These are phyloP conservation scores for Nephromyces sp. DNA, from an alignment of 169 alveolate genomes.

Conservation along the genomic window DNA sequence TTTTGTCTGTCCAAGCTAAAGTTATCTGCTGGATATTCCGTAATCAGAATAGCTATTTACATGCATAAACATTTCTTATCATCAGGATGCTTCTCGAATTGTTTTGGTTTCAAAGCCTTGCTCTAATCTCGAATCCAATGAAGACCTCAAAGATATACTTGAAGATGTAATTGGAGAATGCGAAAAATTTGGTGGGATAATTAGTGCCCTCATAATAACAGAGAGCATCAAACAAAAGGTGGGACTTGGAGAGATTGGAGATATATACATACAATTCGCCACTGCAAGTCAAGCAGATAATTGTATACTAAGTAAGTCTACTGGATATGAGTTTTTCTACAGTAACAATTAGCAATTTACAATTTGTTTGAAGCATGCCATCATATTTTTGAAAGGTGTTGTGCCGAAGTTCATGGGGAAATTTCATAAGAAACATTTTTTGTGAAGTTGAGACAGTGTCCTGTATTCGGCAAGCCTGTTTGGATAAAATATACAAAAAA, in stretches of 20 bases:
- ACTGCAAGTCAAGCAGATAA: slow-evolving; percentile 18
- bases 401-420: too few species aligned
- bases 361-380: too few species aligned
- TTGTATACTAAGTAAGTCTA: slow-evolving; percentile 14
- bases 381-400: too few species aligned
- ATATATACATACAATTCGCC: slow-evolving; percentile 15
- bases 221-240: not conserved
- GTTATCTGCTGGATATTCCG: too few species aligned
- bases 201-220: slow-evolving; percentile 18
- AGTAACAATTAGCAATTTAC: too few species aligned
- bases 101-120: slow-evolving; percentile 3
- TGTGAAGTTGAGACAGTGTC: too few species aligned
- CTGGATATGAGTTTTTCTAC: not conserved
- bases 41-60: not conserved
- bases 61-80: not conserved
- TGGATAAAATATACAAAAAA: too few species aligned
- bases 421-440: too few species aligned
- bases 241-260: slow-evolving; percentile 7
- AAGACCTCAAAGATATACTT: slow-evolving; percentile 8
- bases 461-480: too few species aligned
- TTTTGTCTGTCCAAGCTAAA: not conserved
- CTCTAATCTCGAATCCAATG: slow-evolving; percentile 5
- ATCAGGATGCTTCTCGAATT: slow-evolving; percentile 19
- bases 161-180: slow-evolving; percentile 6
- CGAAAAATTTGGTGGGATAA: slow-evolving; percentile 5